These are phyloP conservation scores for Malassezia arunalokei DNA, from an alignment of 1,284 basidiomycete species.

Conservation along the genomic window DNA sequence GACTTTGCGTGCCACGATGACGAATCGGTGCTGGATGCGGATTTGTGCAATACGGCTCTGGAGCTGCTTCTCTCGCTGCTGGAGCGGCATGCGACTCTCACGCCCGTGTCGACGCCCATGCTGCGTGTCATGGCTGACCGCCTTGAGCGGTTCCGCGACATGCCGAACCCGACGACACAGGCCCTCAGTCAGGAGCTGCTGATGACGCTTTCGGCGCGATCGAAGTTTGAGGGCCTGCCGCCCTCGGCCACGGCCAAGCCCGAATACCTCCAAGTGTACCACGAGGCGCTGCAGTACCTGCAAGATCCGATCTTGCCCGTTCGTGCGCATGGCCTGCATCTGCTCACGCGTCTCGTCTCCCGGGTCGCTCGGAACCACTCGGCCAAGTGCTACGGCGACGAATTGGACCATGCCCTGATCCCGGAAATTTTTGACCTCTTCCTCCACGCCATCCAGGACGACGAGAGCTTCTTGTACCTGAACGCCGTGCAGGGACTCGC, in stretches of 20 bases:
- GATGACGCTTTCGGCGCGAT: constrained; percentile 65
- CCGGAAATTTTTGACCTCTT: constrained; percentile 80
- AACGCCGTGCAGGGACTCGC: constrained; percentile 82
- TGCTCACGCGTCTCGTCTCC: constrained; percentile 32
- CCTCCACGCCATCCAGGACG: constrained; percentile 70
- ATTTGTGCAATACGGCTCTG: constrained; percentile 29
- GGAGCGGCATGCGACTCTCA: constrained; percentile 23
- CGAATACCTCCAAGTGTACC: constrained; percentile 51
- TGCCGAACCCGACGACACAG: constrained; percentile 45
- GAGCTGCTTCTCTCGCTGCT: constrained; percentile 36
- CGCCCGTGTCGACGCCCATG: constrained; percentile 21
- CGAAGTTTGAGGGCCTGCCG: constrained; percentile 23
- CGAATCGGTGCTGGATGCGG: constrained; percentile 16
- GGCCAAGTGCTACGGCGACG: constrained; percentile 4
- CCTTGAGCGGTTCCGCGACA: constrained; percentile 23
- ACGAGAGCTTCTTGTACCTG: constrained; percentile 87
- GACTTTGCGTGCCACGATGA: constrained; percentile 26
- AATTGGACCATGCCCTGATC: constrained; percentile 49
- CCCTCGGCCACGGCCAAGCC: constrained; percentile 7
- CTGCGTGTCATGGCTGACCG: constrained; percentile 30
- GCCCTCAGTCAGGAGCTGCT: constrained; percentile 62
- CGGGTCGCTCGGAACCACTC: not conserved
- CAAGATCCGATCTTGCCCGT: constrained; percentile 91
- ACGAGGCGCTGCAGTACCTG: constrained; percentile 71
- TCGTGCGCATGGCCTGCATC: constrained; percentile 65